A percentile compares a stretch with the other conserved stretches of the same genome.
Conservation (phyloP, 257 asterid genomes). For the Nicotiana otophora region DNA sequence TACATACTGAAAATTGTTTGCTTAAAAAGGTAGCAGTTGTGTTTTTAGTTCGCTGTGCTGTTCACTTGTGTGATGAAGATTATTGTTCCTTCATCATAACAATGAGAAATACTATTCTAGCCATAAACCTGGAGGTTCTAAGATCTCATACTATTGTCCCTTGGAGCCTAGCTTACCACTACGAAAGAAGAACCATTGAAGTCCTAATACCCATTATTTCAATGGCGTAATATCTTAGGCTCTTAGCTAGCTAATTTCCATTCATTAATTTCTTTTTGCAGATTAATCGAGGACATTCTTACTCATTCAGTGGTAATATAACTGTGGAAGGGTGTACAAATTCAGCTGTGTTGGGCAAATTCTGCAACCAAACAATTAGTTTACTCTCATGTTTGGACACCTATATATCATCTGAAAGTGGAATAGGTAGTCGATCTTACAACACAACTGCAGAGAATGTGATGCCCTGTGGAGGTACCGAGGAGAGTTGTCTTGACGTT, state of each 20-base stretch:
- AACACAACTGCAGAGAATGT: constrained; percentile 25
- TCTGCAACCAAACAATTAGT: constrained; percentile 81
- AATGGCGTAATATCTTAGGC: not conserved
- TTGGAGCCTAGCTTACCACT: not conserved
- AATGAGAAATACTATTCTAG: not conserved
- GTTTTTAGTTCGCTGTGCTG: not conserved
- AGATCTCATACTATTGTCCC: not conserved
- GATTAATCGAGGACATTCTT: constrained; percentile 79
- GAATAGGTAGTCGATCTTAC: constrained; percentile 19
- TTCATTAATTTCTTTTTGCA: constrained; percentile 24
- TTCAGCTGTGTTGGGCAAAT: constrained; percentile 58
- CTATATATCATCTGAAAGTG: constrained; percentile 30
- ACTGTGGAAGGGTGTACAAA: constrained; percentile 79
- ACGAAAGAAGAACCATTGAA: not conserved
- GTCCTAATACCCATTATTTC: not conserved
- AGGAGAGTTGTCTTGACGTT: constrained; percentile 49
- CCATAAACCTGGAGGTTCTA: not conserved
- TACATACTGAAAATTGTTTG: not conserved
- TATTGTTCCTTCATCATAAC: not conserved
- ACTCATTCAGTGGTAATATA: constrained; percentile 66
- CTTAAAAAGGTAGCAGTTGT: not conserved
- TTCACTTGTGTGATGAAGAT: not conserved
- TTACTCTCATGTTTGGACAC: constrained; percentile 50
- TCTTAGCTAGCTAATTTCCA: not conserved
- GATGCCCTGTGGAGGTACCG: constrained; percentile 47